Evolutionary conservation across 805 yeast genomes (phyloP).

Genomic region (Yarrowia yakushimensis): DNA sequence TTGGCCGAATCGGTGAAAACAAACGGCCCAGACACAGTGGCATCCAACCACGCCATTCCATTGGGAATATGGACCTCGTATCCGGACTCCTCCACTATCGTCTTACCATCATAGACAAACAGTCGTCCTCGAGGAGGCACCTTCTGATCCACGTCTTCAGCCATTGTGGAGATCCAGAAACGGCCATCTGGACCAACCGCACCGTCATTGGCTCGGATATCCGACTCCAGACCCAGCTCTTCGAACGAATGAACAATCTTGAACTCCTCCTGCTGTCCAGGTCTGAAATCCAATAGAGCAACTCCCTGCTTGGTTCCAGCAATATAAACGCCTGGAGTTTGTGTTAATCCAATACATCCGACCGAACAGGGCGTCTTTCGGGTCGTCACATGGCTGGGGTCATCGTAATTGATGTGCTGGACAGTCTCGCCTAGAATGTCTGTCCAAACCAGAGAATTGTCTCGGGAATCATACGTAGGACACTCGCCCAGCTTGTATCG

Average conservation of each 20-base stretch:
- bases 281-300: background rate
- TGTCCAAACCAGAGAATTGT: constrained; percentile 35
- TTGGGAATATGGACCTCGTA: constrained; percentile 58
- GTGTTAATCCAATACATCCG: constrained; percentile 5
- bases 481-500: constrained; percentile 36
- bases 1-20: constrained; percentile 55
- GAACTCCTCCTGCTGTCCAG: background rate
- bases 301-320: constrained; percentile 15
- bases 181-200: constrained; percentile 71
- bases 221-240: background rate
- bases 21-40: constrained; percentile 36
- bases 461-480: constrained; percentile 36
- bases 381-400: background rate
- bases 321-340: constrained; percentile 7
- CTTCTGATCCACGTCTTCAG: constrained; percentile 24
- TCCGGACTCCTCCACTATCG: constrained; percentile 35
- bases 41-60: constrained; percentile 59
- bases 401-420: constrained; percentile 28
- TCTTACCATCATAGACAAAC: constrained; percentile 41
- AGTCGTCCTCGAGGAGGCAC: constrained; percentile 50
- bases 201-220: constrained; percentile 75
- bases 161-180: constrained; percentile 79
- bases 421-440: constrained; percentile 34
- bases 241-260: background rate
- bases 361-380: constrained; percentile 6